Evolutionary conservation across 208 protist genomes (phyloP).

Genomic region (Leishmania major): DNA sequence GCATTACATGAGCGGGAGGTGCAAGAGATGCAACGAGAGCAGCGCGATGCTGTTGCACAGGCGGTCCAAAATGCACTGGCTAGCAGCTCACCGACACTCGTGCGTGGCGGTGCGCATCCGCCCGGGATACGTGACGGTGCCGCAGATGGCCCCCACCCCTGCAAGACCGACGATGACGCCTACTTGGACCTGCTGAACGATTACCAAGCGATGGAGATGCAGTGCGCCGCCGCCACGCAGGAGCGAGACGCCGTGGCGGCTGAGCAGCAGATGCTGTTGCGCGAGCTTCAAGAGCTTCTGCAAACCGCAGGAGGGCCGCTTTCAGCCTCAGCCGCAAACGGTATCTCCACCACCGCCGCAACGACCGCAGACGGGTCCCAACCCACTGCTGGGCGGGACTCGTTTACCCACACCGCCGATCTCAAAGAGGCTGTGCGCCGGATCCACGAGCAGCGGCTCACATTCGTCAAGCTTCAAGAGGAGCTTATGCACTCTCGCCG

Average conservation of each 20-base stretch:
- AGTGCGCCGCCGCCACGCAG: conserved; percentile 26
- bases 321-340: not conserved
- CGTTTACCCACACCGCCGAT: not conserved
- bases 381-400: not conserved
- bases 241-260: conserved; percentile 37
- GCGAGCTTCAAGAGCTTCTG: conserved; percentile 24
- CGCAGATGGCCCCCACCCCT: not conserved
- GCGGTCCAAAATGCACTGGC: conserved; percentile 26
- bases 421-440: conserved; percentile 14
- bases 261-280: conserved; percentile 30
- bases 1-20: conserved; percentile 57
- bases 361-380: not conserved
- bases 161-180: not conserved
- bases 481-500: conserved; percentile 15
- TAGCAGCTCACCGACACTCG: not conserved
- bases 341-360: not conserved
- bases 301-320: not conserved
- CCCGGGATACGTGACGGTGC: not conserved
- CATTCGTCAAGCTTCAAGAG: conserved; percentile 13
- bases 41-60: conserved; percentile 28
- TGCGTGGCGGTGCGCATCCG: not conserved
- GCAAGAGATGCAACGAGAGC: conserved; percentile 43
- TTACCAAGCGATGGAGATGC: conserved; percentile 45
- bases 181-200: conserved; percentile 65
- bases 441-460: conserved; percentile 19